Conservation (phyloP, 371 early-diverging fungal genomes). For the Apophysomyces variabilis region DNA sequence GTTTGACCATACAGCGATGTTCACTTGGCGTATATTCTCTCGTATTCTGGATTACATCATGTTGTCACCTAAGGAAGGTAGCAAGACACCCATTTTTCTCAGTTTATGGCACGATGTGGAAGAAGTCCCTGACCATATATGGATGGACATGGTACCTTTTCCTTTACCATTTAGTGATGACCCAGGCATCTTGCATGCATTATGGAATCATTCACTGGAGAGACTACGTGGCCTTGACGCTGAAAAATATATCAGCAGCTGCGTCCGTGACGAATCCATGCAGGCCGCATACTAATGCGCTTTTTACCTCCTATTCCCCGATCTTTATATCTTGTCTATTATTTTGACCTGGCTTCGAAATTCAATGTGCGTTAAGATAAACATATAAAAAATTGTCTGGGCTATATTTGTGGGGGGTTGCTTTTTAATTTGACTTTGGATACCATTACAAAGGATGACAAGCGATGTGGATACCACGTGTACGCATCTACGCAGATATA, state of each 20-base stretch:
- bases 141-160: conserved; percentile 2
- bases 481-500: not conserved
- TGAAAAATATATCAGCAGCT: conserved; percentile 8
- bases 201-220: not conserved
- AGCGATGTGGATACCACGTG: not conserved
- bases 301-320: no score
- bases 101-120: conserved; percentile 16
- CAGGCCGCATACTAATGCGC: not conserved
- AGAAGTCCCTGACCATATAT: not conserved
- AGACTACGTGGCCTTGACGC: conserved; percentile 3
- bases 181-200: not conserved
- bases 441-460: not conserved
- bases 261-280: not conserved
- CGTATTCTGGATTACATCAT: conserved; percentile 43
- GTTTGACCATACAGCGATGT: conserved; percentile 41
- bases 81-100: conserved; percentile 39
- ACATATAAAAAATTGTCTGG: not conserved
- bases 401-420: not conserved
- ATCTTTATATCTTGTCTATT: not conserved
- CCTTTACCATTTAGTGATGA: not conserved
- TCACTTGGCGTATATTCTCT: conserved; percentile 27
- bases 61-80: conserved; percentile 48
- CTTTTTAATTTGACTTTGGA: conserved; percentile 5
- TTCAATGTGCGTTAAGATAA: not conserved
- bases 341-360: not conserved